phyloP scores from a whole-genome alignment of 148 eudicot genomes.

The Linanthus parryae region DNA sequence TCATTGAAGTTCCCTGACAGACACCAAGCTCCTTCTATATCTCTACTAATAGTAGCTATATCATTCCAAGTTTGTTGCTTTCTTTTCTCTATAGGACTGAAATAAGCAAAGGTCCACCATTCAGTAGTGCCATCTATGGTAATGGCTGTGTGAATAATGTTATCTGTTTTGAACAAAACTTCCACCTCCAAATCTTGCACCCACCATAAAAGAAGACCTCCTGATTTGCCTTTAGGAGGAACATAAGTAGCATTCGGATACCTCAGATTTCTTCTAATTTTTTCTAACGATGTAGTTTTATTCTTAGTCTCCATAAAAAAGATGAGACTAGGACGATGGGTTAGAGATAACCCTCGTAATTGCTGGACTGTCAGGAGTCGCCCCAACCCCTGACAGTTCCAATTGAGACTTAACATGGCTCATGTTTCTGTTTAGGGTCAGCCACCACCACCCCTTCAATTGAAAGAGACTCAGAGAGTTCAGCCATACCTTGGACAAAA shows the following conservation, averaged over 20 bases:
- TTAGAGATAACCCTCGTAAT: not conserved
- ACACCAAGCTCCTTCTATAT: not conserved
- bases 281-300: not conserved
- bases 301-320: not conserved
- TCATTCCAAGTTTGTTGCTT: no score
- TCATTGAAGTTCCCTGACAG: not conserved
- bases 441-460: not conserved
- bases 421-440: not conserved
- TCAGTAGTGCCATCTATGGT: not conserved
- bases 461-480: not conserved
- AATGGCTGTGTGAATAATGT: not conserved
- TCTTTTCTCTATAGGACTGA: not conserved
- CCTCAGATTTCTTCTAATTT: not conserved
- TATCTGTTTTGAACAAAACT: not conserved
- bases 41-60: no score
- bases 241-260: not conserved
- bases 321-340: not conserved
- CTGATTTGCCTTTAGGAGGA: not conserved
- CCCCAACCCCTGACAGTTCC: slow-evolving; percentile 1
- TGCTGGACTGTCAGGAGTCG: not conserved
- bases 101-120: not conserved
- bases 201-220: not conserved
- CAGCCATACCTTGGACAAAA: not conserved
- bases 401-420: not conserved
- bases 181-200: not conserved